Conservation (phyloP, 1,139 yeast species). For the Hemisphaericaspora lyxosophila region DNA sequence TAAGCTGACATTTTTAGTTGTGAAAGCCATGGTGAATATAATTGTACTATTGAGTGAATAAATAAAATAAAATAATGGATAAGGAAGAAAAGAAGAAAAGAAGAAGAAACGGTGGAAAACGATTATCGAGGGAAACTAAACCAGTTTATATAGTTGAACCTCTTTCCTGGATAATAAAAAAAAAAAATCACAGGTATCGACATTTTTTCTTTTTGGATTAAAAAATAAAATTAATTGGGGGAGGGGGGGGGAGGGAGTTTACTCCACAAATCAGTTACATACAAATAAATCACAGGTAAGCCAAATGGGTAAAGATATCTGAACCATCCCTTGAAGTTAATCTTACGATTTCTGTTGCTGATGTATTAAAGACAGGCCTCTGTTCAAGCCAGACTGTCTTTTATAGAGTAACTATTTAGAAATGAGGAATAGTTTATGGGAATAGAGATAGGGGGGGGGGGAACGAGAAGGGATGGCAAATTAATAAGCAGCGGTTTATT, state of each 20-base stretch:
- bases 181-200: background rate
- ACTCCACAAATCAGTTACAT: background rate
- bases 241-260: no score
- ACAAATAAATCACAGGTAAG: background rate
- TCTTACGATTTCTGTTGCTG: no score
- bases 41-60: constrained; percentile 5
- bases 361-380: no score
- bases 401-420: no score
- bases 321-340: no score
- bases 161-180: no score
- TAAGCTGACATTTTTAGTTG: constrained; percentile 14
- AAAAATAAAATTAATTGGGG: background rate
- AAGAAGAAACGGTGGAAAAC: constrained; percentile 3
- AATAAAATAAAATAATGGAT: constrained; percentile 1
- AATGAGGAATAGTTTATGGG: no score
- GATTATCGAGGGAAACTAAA: constrained; percentile 10
- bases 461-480: no score
- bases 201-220: background rate
- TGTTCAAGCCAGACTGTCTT: no score
- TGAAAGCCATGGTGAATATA: constrained; percentile 12
- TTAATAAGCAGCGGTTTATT: no score
- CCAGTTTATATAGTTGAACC: constrained; percentile 3
- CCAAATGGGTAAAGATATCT: no score
- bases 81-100: constrained; percentile 5
- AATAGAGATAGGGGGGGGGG: no score